Evolutionary conservation across 2,329 filamentous ascomycete species (phyloP).

Genomic region (Fusarium multiceps): DNA sequence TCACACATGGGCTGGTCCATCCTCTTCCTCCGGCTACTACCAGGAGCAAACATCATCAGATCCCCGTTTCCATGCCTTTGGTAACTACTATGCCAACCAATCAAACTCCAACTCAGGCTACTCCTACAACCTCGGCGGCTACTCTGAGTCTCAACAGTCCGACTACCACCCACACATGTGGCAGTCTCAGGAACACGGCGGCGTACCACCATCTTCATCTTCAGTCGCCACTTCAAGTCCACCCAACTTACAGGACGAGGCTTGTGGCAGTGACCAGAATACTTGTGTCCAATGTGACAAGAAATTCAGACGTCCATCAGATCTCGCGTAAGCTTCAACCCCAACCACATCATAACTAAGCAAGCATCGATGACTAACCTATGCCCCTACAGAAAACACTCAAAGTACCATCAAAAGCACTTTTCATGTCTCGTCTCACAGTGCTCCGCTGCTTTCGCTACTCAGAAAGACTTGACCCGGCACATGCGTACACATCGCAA

Average conservation of each 20-base stretch:
- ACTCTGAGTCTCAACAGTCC: constrained; percentile 26
- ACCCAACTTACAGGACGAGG: constrained; percentile 39
- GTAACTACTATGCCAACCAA: constrained; percentile 34
- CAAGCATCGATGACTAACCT: constrained; percentile 8
- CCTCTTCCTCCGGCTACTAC: constrained; percentile 23
- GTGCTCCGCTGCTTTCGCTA: constrained; percentile 44
- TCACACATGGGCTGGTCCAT: constrained; percentile 27
- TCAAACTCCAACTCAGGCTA: constrained; percentile 27
- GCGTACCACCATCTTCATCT: constrained; percentile 35
- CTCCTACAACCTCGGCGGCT: constrained; percentile 27
- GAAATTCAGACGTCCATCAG: constrained; percentile 43
- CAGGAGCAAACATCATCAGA: constrained; percentile 29
- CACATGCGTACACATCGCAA: constrained; percentile 45
- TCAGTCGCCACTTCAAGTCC: constrained; percentile 38
- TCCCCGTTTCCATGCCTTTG: constrained; percentile 33
- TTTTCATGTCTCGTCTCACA: constrained; percentile 43
- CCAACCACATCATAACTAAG: neutral
- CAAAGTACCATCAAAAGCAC: constrained; percentile 47
- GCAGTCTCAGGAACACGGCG: constrained; percentile 30
- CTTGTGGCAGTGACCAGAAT: constrained; percentile 29
- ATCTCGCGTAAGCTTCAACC: constrained; percentile 40
- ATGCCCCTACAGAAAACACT: constrained; percentile 38
- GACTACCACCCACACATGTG: constrained; percentile 37
- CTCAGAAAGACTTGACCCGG: constrained; percentile 44
- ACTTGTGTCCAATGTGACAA: constrained; percentile 42